Evolutionary conservation across 2,329 filamentous ascomycete species (phyloP), one percentile per base, ranked within the genome.

Genomic region (Penicillium hordei): DNA sequence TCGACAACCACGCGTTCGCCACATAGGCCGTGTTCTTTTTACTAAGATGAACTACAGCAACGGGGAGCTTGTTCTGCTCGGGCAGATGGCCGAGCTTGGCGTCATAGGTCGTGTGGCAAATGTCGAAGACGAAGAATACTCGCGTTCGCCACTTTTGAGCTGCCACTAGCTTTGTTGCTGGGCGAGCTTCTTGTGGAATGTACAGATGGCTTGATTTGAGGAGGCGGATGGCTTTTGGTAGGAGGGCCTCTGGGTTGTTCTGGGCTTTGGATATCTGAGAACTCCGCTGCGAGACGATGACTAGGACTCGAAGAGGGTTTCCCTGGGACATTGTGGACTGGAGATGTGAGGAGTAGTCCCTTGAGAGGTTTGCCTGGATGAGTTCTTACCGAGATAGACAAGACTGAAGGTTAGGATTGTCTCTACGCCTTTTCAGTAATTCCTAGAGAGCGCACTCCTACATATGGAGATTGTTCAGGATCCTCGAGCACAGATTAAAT

Each of bases 111-210:
- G 59, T 59, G 27, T 68, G 59, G 36, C 61, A 62, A 45, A 69
- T 65, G 31, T 68, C 65, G 48, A 69, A 69, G 36, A 69, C 66
- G 45, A 69, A 59, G 48, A 67, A 69, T n/a, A 62, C 51, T 13
- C 61, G 62, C 5, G 61, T 68, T 48, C 36, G 55, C 65, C 62
- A 68, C 39, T 65, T 63, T 43, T 68, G 62, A 9, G 63, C 61
- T 27, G 65, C 65, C 8, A 69, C 52, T 15, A 69, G 53, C 51
- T 50, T 63, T 13, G 61, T 59, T 36, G 56, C 27, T 23, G 49
- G 46, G 9, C 15, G 36, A 2, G 15, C 19, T n/a, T 59, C 45
- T 46, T 46, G 52, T 34, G 45, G 19, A 17, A 17, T 40, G 21
- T 60, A 55, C 12, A 67, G 38, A 1, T 60, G 50, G 3, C 54